These are phyloP conservation scores for Ceratocystis lukuohia DNA, from an alignment of 2,329 filamentous ascomycete genomes.

Conservation along the genomic window DNA sequence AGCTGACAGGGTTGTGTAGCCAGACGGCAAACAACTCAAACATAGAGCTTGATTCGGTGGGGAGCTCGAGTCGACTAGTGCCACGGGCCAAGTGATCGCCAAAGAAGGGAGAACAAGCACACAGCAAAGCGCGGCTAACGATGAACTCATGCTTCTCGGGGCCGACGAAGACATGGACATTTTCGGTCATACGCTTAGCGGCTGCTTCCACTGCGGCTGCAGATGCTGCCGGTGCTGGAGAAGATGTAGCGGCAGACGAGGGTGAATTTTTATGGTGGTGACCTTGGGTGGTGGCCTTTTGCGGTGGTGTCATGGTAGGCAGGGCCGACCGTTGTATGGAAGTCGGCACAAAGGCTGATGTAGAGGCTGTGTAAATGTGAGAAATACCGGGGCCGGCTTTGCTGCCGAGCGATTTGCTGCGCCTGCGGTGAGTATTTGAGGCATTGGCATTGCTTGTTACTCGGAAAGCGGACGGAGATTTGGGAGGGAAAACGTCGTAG, in stretches of 20 bases:
- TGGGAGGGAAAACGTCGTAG: slow-evolving; percentile 12
- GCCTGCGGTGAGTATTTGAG: neutral
- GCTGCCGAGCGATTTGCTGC: slow-evolving; percentile 11
- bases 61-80: slow-evolving; percentile 30
- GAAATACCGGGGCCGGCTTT: slow-evolving; percentile 10
- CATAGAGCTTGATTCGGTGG: slow-evolving; percentile 37
- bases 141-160: slow-evolving; percentile 31
- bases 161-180: slow-evolving; percentile 32
- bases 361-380: slow-evolving; percentile 1
- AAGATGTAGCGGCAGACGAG: neutral
- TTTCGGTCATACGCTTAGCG: slow-evolving; percentile 16
- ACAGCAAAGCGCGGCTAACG: slow-evolving; percentile 35
- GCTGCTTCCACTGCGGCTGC: neutral
- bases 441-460: too few relatives aligned
- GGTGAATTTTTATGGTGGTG: neutral
- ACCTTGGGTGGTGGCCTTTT: neutral
- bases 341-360: neutral
- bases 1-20: slow-evolving; percentile 27
- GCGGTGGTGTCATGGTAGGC: neutral
- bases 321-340: slow-evolving; percentile 7
- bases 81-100: slow-evolving; percentile 32
- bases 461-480: neutral
- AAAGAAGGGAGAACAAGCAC: slow-evolving; percentile 37
- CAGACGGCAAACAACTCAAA: slow-evolving; percentile 41
- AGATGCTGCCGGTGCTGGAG: neutral